These are phyloP conservation scores for Suillus ampliporus DNA, from an alignment of 768 basidiomycete genomes.

Conservation along the genomic window DNA sequence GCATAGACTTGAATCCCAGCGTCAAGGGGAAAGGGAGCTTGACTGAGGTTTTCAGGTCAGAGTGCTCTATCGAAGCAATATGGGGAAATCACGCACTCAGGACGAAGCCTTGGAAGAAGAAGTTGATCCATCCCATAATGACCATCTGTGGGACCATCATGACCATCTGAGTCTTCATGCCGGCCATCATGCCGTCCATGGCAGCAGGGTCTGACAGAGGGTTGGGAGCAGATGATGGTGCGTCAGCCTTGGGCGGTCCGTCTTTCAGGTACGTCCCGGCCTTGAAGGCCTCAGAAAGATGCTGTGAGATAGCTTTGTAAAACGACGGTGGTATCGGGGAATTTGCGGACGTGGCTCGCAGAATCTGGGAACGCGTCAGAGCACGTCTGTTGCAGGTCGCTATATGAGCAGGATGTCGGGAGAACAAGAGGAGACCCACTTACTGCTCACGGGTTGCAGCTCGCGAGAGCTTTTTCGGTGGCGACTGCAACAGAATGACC, in stretches of 20 bases:
- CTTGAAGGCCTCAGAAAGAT: conserved; percentile 73
- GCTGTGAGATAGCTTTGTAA: conserved; percentile 77
- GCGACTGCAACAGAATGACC: conserved; percentile 79
- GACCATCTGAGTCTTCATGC: conserved; percentile 98
- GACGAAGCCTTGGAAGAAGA: conserved; percentile 99
- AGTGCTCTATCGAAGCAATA: conserved; percentile 8
- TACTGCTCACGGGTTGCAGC: conserved; percentile 93
- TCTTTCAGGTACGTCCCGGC: conserved; percentile 88
- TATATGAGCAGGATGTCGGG: not conserved
- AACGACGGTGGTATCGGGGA: conserved; percentile 79
- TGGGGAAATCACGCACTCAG: conserved; percentile 70
- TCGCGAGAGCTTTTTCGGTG: conserved; percentile 80
- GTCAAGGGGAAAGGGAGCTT: conserved; percentile 97
- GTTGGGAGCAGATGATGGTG: conserved; percentile 67
- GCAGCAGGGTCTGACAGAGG: conserved; percentile 88
- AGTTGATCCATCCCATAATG: conserved; percentile 99
- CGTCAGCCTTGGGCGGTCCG: conserved; percentile 71
- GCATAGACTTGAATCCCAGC: conserved; percentile 96
- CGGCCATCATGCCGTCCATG: conserved; percentile 99
- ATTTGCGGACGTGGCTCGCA: conserved; percentile 78
- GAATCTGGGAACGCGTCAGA: conserved; percentile 80
- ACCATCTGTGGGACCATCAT: conserved; percentile 99
- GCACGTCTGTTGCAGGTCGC: conserved; percentile 59
- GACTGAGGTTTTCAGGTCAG: conserved; percentile 54
- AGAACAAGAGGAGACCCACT: conserved; percentile 37